These are phyloP conservation scores for Kuraishia capsulata DNA, from an alignment of 805 yeast species.

Conservation along the genomic window DNA sequence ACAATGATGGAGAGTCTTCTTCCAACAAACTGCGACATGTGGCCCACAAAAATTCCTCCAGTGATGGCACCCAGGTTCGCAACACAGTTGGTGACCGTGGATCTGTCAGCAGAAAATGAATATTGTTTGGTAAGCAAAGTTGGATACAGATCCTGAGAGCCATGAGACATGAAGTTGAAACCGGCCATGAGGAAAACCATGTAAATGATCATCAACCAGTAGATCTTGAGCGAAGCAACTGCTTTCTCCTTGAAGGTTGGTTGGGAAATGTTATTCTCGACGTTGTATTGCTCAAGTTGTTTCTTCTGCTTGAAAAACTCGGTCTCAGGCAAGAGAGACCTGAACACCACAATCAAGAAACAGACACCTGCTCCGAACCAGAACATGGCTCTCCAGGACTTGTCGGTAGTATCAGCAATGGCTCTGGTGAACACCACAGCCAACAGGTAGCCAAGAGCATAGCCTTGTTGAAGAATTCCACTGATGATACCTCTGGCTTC, in stretches of 20 bases:
- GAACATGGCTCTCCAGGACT: conserved; percentile 57
- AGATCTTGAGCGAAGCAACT: conserved; percentile 26
- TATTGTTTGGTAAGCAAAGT: conserved; percentile 41
- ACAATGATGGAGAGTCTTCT: conserved; percentile 43
- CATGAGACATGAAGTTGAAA: conserved; percentile 54
- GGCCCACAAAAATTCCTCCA: conserved; percentile 51
- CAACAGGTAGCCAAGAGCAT: conserved; percentile 58
- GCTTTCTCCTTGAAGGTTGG: conserved; percentile 24
- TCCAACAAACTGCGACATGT: conserved; percentile 44
- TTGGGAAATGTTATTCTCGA: conserved; percentile 19
- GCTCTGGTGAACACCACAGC: conserved; percentile 62
- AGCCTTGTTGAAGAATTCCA: conserved; percentile 76
- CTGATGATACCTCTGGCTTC: conserved; percentile 50
- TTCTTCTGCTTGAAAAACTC: conserved; percentile 38
- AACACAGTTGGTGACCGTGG: conserved; percentile 47
- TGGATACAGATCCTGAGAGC: conserved; percentile 56
- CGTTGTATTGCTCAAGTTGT: conserved; percentile 22
- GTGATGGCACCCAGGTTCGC: conserved; percentile 49
- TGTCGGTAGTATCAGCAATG: conserved; percentile 40
- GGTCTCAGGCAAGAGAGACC: conserved; percentile 40
- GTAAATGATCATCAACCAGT: conserved; percentile 55
- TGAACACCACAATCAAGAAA: conserved; percentile 29
- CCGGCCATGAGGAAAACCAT: conserved; percentile 53
- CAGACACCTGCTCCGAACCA: conserved; percentile 63
- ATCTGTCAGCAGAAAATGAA: conserved; percentile 28